These are phyloP conservation scores for Onygena corvina DNA, from an alignment of 2,329 filamentous ascomycete genomes.

Conservation along the genomic window DNA sequence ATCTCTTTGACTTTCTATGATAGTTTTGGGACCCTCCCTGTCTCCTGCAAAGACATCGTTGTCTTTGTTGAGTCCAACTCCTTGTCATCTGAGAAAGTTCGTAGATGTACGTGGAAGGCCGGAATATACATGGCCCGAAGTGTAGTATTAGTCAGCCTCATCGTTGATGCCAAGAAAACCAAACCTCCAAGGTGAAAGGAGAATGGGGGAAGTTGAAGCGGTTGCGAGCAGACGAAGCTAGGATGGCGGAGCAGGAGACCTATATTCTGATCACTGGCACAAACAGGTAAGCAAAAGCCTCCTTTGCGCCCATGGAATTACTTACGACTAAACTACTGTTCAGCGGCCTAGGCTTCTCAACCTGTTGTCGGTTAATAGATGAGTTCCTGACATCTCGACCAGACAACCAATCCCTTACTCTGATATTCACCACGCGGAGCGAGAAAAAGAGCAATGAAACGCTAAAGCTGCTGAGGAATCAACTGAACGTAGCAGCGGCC, in stretches of 20 bases:
- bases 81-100: too few species aligned
- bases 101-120: too few species aligned
- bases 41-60: too few species aligned
- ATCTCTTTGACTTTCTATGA: too few species aligned
- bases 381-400: constrained; percentile 66
- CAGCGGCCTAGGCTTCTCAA: constrained; percentile 78
- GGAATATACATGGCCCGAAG: too few species aligned
- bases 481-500: constrained; percentile 40
- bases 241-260: constrained; percentile 15
- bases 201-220: background rate
- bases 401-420: constrained; percentile 55
- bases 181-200: background rate
- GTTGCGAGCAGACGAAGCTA: background rate
- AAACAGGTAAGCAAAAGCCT: constrained; percentile 55
- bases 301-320: background rate
- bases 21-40: too few species aligned
- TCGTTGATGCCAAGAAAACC: background rate
- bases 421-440: constrained; percentile 75
- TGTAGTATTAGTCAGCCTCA: too few species aligned
- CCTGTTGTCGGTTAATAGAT: constrained; percentile 74
- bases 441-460: constrained; percentile 62
- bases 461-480: constrained; percentile 48
- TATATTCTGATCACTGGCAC: constrained; percentile 67
- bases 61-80: too few species aligned
- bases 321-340: background rate